Conservation (phyloP, 139 green algal species). For the Coccomyxa sp. region DNA sequence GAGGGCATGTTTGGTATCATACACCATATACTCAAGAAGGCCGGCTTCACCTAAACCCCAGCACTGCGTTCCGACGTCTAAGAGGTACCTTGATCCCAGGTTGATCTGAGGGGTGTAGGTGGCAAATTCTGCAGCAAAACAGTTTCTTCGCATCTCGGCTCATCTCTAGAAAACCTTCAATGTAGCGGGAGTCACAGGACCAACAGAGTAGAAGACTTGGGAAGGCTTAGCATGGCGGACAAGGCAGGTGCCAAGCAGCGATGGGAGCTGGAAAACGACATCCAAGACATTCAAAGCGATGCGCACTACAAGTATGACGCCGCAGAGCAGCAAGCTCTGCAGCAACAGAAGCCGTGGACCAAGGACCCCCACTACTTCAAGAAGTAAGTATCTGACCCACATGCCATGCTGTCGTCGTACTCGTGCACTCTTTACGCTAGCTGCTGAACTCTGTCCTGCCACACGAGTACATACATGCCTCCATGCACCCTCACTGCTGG, state of each 20-base stretch:
- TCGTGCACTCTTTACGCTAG: neutral
- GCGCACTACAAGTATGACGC: conserved; percentile 68
- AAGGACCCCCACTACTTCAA: conserved; percentile 90
- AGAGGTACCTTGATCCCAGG: too few relatives aligned
- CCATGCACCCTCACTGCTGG: neutral
- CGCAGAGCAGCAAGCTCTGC: conserved; percentile 57
- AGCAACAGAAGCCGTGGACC: conserved; percentile 79
- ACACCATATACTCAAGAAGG: too few relatives aligned
- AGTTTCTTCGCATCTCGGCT: too few relatives aligned
- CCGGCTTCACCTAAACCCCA: too few relatives aligned
- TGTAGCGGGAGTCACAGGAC: too few relatives aligned
- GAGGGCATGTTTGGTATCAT: too few relatives aligned
- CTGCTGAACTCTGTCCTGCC: neutral
- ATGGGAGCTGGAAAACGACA: conserved; percentile 95
- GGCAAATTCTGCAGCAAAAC: too few relatives aligned
- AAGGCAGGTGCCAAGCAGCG: conserved; percentile 23
- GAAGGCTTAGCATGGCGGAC: neutral
- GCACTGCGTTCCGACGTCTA: too few relatives aligned
- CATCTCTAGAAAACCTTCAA: too few relatives aligned
- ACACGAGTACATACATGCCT: neutral
- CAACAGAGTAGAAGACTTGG: too few relatives aligned
- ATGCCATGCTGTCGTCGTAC: neutral
- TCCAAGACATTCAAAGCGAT: conserved; percentile 52
- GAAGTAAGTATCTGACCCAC: conserved; percentile 25
- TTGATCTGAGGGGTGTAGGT: too few relatives aligned